Evolutionary conservation across 129 eudicot genomes (phyloP).

Genomic region (Flaveria sonorensis): DNA sequence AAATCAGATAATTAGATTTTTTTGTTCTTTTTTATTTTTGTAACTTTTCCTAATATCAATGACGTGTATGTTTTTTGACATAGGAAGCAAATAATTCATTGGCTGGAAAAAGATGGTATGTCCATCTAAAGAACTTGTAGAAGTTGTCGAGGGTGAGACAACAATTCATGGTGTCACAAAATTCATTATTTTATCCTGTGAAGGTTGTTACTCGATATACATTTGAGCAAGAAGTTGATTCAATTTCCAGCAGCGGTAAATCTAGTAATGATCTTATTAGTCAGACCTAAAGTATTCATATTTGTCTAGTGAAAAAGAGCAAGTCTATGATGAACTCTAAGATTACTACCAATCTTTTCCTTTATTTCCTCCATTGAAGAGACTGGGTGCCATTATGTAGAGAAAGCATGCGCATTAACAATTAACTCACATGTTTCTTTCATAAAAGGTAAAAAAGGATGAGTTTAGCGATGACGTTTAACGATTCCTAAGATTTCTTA

Average conservation of each 20-base stretch:
- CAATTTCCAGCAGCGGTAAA: slow-evolving; percentile 57
- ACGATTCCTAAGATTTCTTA: no score
- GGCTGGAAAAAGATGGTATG: slow-evolving; percentile 76
- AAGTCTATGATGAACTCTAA: not conserved
- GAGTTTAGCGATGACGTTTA: no score
- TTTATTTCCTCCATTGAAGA: not conserved
- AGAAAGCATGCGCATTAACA: not conserved
- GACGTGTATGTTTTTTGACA: not conserved
- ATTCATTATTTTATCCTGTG: slow-evolving; percentile 78
- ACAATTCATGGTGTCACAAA: no score
- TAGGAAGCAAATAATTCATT: slow-evolving; percentile 74
- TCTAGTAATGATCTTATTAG: slow-evolving; percentile 43
- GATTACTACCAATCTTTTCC: not conserved
- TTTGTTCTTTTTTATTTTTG: no score
- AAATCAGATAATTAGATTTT: not conserved
- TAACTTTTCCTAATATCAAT: no score
- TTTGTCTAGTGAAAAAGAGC: not conserved
- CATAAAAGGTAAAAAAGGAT: no score
- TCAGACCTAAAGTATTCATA: not conserved
- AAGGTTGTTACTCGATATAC: slow-evolving; percentile 62
- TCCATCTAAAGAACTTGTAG: slow-evolving; percentile 52
- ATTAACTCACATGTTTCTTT: no score
- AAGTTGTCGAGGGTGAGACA: slow-evolving; percentile 77
- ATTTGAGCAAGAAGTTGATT: slow-evolving; percentile 86
- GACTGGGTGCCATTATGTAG: not conserved